Percentiles rank a stretch among this genome's conserved stretches.
Evolutionary conservation across 2,329 filamentous ascomycete species (phyloP).

Genomic region (Sporothrix sp.): DNA sequence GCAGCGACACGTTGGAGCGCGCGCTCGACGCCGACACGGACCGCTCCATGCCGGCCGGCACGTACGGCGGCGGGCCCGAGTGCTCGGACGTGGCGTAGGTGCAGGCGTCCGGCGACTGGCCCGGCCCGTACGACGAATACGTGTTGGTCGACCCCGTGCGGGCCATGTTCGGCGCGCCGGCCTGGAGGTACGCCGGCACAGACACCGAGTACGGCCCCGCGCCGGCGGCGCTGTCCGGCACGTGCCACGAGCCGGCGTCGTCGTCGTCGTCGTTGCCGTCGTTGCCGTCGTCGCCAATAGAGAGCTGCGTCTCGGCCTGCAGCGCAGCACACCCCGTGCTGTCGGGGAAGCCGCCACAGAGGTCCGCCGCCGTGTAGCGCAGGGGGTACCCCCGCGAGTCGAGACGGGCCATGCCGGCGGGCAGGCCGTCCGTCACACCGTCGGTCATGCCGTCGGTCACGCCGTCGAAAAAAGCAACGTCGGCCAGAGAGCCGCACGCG

Average conservation of each 20-base stretch:
- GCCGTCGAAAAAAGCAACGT: slow-evolving; percentile 25
- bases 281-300: slow-evolving; percentile 21
- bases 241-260: slow-evolving; percentile 32
- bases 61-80: not conserved
- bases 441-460: slow-evolving; percentile 25
- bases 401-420: slow-evolving; percentile 24
- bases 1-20: slow-evolving; percentile 37
- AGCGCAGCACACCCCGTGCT: not conserved
- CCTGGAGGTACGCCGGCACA: slow-evolving; percentile 16
- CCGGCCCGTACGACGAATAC: slow-evolving; percentile 22
- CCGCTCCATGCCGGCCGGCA: slow-evolving; percentile 27
- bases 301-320: not conserved
- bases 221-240: not conserved
- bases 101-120: not conserved
- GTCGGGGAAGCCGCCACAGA: too few relatives aligned
- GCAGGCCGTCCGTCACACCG: slow-evolving; percentile 21
- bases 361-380: not conserved
- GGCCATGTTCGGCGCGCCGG: slow-evolving; percentile 14
- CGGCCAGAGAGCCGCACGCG: slow-evolving; percentile 28
- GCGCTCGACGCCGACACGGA: slow-evolving; percentile 40
- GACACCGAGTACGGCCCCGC: not conserved
- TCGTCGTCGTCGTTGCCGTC: slow-evolving; percentile 25
- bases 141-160: not conserved
- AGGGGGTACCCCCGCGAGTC: slow-evolving; percentile 24
- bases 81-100: not conserved